A percentile compares a stretch with the other conserved stretches of the same genome.
These are phyloP conservation scores for Tylopilus vinaceipallidus DNA, from an alignment of 768 basidiomycete genomes.

Conservation along the genomic window DNA sequence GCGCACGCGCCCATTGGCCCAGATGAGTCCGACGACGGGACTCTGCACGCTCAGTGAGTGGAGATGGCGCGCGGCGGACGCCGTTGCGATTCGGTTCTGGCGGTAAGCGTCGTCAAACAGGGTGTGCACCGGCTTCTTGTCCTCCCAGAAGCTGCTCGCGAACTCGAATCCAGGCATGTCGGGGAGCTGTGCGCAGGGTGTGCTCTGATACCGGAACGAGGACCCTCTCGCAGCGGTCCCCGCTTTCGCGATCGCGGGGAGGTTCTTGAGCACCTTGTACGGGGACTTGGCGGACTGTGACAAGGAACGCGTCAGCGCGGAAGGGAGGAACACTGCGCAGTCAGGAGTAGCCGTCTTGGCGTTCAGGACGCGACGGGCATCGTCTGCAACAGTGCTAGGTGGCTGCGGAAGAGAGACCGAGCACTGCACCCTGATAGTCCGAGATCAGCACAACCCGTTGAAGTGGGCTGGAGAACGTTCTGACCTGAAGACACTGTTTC, in stretches of 20 bases:
- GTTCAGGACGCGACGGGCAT: conserved; percentile 39
- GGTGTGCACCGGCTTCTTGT: conserved; percentile 53
- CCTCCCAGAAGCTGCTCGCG: conserved; percentile 54
- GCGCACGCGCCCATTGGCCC: conserved; percentile 49
- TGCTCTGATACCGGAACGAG: conserved; percentile 52
- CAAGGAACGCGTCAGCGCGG: conserved; percentile 36
- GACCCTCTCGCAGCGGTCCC: conserved; percentile 40
- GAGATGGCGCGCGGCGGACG: conserved; percentile 48
- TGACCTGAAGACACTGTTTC: conserved; percentile 43
- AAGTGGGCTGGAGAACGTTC: conserved; percentile 3
- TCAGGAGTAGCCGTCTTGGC: conserved; percentile 50
- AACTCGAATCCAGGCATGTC: conserved; percentile 51
- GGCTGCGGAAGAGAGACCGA: conserved; percentile 49
- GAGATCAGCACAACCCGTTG: conserved; percentile 1
- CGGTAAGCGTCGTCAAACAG: conserved; percentile 53
- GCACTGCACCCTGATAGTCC: conserved; percentile 43
- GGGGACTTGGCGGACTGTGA: conserved; percentile 44
- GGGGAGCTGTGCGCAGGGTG: conserved; percentile 46
- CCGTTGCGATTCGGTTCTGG: conserved; percentile 56
- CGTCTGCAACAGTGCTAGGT: conserved; percentile 25
- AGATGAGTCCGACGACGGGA: conserved; percentile 54
- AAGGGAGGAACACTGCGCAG: conserved; percentile 46
- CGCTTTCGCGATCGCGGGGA: conserved; percentile 34
- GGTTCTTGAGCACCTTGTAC: conserved; percentile 46
- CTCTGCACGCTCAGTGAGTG: conserved; percentile 44